Conservation (phyloP, 345 rosid genomes). For the Gossypium australe region DNA sequence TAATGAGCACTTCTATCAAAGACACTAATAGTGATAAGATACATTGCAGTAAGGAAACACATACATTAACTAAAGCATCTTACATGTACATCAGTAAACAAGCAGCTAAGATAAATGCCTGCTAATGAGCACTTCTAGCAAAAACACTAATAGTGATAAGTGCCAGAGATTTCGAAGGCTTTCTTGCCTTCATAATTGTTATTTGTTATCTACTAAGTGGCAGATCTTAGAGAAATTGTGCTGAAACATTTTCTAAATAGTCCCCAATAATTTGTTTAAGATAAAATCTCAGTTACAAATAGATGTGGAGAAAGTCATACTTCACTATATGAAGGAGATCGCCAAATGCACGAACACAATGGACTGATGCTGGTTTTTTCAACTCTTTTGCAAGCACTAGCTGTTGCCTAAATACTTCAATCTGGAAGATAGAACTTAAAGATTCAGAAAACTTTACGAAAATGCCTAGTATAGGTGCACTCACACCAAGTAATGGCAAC, state of each 20-base stretch:
- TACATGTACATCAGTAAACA: neutral
- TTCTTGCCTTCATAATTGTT: neutral
- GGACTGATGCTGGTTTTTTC: slow-evolving; percentile 72
- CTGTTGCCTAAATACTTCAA: slow-evolving; percentile 70
- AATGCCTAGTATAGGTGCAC: neutral
- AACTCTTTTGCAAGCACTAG: slow-evolving; percentile 80
- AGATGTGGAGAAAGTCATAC: slow-evolving; percentile 28
- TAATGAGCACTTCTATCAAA: neutral
- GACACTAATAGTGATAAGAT: neutral
- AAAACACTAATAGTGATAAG: neutral
- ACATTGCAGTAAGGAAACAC: neutral
- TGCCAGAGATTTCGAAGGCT: neutral
- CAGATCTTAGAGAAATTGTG: neutral
- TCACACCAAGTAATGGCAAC: neutral
- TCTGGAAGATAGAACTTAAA: slow-evolving; percentile 24
- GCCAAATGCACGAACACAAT: slow-evolving; percentile 87
- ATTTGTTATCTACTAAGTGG: neutral
- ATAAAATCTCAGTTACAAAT: neutral
- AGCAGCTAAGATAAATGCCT: neutral
- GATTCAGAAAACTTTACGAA: neutral
- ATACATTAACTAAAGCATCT: neutral
- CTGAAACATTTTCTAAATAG: neutral
- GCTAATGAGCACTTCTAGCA: neutral
- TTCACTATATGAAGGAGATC: slow-evolving; percentile 76
- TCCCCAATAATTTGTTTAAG: neutral